Conservation (phyloP, 2,329 filamentous ascomycete genomes). For the Exserohilum rostratum region DNA sequence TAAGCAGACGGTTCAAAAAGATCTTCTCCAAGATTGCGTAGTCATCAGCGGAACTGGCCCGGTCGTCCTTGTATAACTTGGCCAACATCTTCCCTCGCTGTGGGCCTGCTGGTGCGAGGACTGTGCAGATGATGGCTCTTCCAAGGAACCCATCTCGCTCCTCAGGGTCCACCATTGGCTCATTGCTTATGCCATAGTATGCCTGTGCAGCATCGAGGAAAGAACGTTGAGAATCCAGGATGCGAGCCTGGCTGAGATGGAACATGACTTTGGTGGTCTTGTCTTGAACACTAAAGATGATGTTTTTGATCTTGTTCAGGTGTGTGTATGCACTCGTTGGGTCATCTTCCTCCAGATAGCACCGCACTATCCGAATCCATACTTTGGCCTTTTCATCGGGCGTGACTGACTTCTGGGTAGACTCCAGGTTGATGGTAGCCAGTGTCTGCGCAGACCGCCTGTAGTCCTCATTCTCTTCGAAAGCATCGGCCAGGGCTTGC, state of each 20-base stretch:
- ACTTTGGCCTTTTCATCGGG: conserved; percentile 81
- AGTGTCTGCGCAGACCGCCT: conserved; percentile 76
- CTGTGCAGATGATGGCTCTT: conserved; percentile 88
- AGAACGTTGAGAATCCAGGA: conserved; percentile 85
- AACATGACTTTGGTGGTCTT: conserved; percentile 81
- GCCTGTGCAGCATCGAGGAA: conserved; percentile 87
- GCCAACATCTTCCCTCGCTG: conserved; percentile 79
- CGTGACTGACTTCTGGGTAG: conserved; percentile 81
- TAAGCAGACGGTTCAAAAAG: conserved; percentile 86
- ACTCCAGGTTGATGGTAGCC: conserved; percentile 85
- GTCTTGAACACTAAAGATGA: conserved; percentile 80
- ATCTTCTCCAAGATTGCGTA: conserved; percentile 95
- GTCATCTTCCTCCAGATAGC: conserved; percentile 94
- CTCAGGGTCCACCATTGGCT: conserved; percentile 77
- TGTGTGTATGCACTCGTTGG: conserved; percentile 82
- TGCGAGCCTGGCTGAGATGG: conserved; percentile 87
- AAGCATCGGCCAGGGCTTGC: conserved; percentile 79
- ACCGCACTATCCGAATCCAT: conserved; percentile 93
- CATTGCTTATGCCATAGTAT: conserved; percentile 87
- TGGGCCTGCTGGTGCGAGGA: conserved; percentile 90
- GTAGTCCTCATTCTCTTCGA: conserved; percentile 84
- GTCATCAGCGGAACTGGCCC: conserved; percentile 75
- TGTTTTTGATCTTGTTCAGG: conserved; percentile 93
- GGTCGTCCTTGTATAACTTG: conserved; percentile 91
- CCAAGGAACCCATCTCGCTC: conserved; percentile 84